phyloP scores from a whole-genome alignment of 805 yeast species.

The Yamadazyma tumulicola region DNA sequence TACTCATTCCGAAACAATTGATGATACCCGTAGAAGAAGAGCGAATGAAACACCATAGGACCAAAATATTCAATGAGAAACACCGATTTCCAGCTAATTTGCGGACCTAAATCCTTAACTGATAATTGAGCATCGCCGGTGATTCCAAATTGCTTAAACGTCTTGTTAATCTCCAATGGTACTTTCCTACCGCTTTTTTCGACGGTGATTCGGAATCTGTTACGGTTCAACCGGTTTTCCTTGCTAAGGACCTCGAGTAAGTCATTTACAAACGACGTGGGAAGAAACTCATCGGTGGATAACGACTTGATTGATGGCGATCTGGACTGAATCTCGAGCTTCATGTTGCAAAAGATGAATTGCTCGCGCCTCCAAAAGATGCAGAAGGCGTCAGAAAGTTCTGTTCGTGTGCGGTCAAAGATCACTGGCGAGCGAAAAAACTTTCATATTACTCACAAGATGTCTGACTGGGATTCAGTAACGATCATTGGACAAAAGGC shows the following conservation, averaged over 20 bases:
- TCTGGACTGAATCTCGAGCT: conserved; percentile 48
- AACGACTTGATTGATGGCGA: conserved; percentile 54
- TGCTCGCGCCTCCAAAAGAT: too few species aligned
- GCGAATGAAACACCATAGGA: conserved; percentile 76
- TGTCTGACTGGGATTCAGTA: conserved; percentile 87
- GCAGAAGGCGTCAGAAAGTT: neutral
- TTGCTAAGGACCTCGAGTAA: conserved; percentile 42
- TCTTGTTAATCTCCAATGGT: conserved; percentile 43
- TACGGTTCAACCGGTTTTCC: conserved; percentile 34
- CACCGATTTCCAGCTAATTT: conserved; percentile 89
- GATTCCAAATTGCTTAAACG: conserved; percentile 46
- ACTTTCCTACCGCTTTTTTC: conserved; percentile 28
- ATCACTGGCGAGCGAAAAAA: neutral
- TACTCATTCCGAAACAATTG: conserved; percentile 18
- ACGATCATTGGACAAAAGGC: conserved; percentile 88
- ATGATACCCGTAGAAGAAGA: conserved; percentile 48
- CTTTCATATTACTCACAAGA: conserved; percentile 10
- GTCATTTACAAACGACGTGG: conserved; percentile 35
- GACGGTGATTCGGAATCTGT: conserved; percentile 24
- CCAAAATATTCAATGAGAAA: conserved; percentile 85
- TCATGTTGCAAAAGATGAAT: too few species aligned
- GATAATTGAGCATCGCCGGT: conserved; percentile 40
- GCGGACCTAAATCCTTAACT: conserved; percentile 91
- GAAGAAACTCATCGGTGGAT: conserved; percentile 34
- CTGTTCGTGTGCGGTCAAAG: neutral